phyloP scores from a whole-genome alignment of 768 basidiomycete genomes.

The Pleurotus djamor region DNA sequence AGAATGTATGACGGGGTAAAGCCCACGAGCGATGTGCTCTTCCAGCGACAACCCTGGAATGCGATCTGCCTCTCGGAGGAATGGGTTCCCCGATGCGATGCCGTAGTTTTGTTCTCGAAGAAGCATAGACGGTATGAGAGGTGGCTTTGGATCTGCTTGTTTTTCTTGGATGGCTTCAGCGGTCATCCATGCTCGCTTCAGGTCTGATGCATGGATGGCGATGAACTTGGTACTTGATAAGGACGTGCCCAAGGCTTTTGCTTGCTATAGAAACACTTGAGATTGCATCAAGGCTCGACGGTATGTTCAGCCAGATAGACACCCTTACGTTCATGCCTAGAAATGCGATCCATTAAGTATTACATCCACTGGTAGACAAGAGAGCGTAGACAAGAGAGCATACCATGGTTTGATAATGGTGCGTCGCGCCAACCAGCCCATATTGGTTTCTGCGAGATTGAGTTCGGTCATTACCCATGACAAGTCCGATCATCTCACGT shows the following conservation, averaged over 20 bases:
- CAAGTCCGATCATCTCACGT: not conserved
- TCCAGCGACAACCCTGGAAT: conserved; percentile 26
- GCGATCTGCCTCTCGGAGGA: conserved; percentile 29
- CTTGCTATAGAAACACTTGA: conserved; percentile 44
- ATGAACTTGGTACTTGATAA: conserved; percentile 47
- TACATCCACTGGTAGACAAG: not conserved
- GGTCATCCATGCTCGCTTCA: conserved; percentile 63
- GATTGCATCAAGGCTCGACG: too few relatives aligned
- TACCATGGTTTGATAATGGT: conserved; percentile 73
- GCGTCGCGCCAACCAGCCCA: conserved; percentile 83
- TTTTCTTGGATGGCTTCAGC: conserved; percentile 45
- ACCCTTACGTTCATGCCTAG: conserved; percentile 53
- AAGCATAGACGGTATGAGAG: conserved; percentile 43
- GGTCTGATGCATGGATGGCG: conserved; percentile 63
- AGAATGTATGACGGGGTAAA: conserved; percentile 47
- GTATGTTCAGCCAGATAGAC: not conserved
- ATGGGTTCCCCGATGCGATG: conserved; percentile 62
- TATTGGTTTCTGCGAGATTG: conserved; percentile 25
- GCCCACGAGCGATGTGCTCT: conserved; percentile 48
- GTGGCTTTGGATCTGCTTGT: conserved; percentile 30
- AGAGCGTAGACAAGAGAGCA: conserved; percentile 7
- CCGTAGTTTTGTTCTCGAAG: conserved; percentile 75
- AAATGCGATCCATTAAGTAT: not conserved
- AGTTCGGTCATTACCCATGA: not conserved
- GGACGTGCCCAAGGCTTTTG: conserved; percentile 55